These are phyloP conservation scores for Candida piceae DNA, from an alignment of 805 yeast genomes.

Conservation along the genomic window DNA sequence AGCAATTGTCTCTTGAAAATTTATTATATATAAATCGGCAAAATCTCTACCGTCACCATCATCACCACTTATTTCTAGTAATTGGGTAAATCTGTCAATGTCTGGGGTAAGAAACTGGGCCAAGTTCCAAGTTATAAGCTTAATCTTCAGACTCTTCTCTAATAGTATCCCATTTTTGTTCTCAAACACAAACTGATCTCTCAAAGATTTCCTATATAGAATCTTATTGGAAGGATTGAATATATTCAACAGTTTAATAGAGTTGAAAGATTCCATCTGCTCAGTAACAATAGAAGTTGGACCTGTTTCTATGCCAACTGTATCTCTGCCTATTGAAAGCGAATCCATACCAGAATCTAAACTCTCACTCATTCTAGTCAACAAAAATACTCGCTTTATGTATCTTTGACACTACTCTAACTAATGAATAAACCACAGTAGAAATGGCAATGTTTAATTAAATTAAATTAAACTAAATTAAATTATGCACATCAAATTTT, in stretches of 20 bases:
- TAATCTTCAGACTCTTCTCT: slow-evolving; percentile 13
- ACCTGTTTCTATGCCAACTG: no score
- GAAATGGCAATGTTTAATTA: no score
- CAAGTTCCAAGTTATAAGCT: slow-evolving; percentile 37
- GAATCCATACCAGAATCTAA: not conserved
- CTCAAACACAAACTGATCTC: slow-evolving; percentile 15
- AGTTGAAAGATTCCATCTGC: slow-evolving; percentile 5
- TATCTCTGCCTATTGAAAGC: not conserved
- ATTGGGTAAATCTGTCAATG: slow-evolving; percentile 10
- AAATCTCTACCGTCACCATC: no score
- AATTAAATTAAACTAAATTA: no score
- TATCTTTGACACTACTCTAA: no score
- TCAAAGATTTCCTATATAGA: slow-evolving; percentile 15
- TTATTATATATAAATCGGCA: slow-evolving; percentile 37
- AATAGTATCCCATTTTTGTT: slow-evolving; percentile 2
- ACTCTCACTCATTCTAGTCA: not conserved
- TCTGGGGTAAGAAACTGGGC: slow-evolving; percentile 17
- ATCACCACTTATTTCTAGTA: slow-evolving; percentile 10
- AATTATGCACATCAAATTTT: no score
- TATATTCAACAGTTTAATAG: slow-evolving; percentile 13
- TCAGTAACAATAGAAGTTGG: not conserved
- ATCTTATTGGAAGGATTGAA: slow-evolving; percentile 27
- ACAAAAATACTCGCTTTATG: no score
- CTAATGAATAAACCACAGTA: no score
- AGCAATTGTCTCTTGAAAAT: slow-evolving; percentile 48